Base-by-base conservation (phyloP, 106 monocot species). In the Platanthera guangdongensis region DNA sequence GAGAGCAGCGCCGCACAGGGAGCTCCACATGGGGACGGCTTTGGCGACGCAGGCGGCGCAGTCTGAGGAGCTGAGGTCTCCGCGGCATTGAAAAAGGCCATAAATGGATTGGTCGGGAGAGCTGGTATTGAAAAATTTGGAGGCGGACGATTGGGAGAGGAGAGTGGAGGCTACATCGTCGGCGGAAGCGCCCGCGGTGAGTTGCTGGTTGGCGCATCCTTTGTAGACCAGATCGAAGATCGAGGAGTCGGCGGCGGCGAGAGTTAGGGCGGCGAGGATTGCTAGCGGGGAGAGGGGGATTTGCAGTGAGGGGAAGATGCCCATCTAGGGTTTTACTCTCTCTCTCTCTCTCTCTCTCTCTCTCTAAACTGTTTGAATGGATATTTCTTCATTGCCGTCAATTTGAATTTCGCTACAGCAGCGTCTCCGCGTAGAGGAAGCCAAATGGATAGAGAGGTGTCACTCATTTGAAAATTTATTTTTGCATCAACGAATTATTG, bases 61-160 rank as follows among this genome's bases (percentile, higher is more conserved):
- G 77, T 92, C 94, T 21, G 81, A 25, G 75, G 81, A 48, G 69
- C 75, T 68, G 68, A 99, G 83, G 51, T 99, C 99, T 19, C 99
- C 99, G 16, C 99, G 87, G 90, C 99, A 99, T 72, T 99, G 99
- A 74, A 88, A 99, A 68, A 97, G 91, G 1, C 97, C 97, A 73
- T 81, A 89, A 39, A 97, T 65, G 49, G 87, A 6, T 52, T 81
- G 76, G 18, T 84, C 85, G 52, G 71, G 7, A 75, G 77, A 71
- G 71, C 88, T 78, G 51, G 95, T 91, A 78, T 93, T 93, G 89
- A 83, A 97, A 89, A 93, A 97, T 77, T 87, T 87, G 84, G 88
- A 52, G 57, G 77, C 49, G 59, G 89, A 49, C 12, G 95, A 80
- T 48, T 83, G 86, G 19, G 89, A 22, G 73, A 86, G 51, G 65